Conservation (phyloP, 768 basidiomycete genomes). For the Trichaptum fuscoviolaceum region DNA sequence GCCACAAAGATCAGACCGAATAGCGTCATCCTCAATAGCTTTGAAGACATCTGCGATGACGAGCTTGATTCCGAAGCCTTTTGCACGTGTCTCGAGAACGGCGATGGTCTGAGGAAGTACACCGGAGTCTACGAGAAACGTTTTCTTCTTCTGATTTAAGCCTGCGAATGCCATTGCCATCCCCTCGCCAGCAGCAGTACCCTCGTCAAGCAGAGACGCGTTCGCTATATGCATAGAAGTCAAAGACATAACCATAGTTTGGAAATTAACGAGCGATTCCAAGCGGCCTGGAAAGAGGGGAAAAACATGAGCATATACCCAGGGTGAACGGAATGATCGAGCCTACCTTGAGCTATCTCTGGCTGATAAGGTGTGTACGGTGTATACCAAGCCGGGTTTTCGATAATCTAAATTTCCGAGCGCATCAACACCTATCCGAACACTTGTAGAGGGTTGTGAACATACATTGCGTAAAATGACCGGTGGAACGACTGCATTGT, state of each 20-base stretch:
- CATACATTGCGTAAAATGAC: constrained; percentile 88
- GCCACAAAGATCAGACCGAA: constrained; percentile 70
- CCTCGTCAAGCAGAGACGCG: constrained; percentile 91
- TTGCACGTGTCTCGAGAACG: constrained; percentile 85
- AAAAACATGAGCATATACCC: constrained; percentile 5
- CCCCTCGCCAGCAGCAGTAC: constrained; percentile 90
- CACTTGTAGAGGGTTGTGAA: constrained; percentile 10
- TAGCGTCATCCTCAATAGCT: constrained; percentile 44
- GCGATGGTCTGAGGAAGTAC: constrained; percentile 87
- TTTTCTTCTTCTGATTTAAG: constrained; percentile 63
- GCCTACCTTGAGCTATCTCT: constrained; percentile 92
- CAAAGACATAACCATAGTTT: constrained; percentile 93
- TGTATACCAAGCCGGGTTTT: constrained; percentile 98
- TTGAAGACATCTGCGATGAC: constrained; percentile 57
- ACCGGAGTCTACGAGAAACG: constrained; percentile 79
- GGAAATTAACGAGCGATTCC: constrained; percentile 94
- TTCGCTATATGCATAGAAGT: constrained; percentile 95
- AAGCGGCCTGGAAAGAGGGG: constrained; percentile 75
- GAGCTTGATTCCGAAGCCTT: constrained; percentile 88
- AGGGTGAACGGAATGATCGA: not conserved
- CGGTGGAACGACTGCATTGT: constrained; percentile 90
- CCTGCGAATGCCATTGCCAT: constrained; percentile 91
- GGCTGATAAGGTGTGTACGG: constrained; percentile 96
- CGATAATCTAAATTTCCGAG: constrained; percentile 55
- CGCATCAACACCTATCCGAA: constrained; percentile 7